Conservation (phyloP, 768 basidiomycete species). For the Kondoa malvinella region DNA sequence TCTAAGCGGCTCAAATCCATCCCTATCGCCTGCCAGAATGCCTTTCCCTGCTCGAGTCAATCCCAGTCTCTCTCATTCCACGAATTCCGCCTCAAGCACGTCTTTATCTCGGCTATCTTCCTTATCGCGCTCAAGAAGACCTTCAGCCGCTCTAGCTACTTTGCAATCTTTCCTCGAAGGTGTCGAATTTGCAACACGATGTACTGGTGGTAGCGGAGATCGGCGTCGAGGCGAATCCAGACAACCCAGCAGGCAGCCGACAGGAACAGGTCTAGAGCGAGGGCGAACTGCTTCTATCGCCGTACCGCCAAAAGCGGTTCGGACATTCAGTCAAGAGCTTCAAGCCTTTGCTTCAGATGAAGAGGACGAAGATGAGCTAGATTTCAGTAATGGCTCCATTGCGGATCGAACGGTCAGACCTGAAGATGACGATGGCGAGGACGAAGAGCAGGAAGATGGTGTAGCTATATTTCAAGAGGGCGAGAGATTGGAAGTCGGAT, state of each 20-base stretch:
- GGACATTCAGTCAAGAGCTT: slow-evolving; percentile 3
- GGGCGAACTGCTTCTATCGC: slow-evolving; percentile 1
- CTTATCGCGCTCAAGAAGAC: slow-evolving; percentile 27
- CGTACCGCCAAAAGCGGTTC: background rate
- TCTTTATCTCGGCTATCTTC: slow-evolving; percentile 17
- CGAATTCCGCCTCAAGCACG: background rate
- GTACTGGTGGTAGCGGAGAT: background rate
- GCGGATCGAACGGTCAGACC: slow-evolving; percentile 11
- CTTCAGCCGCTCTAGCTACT: slow-evolving; percentile 36
- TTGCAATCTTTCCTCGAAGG: slow-evolving; percentile 65
- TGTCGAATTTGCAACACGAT: slow-evolving; percentile 35
- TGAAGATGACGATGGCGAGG: slow-evolving; percentile 6
- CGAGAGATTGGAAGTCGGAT: slow-evolving; percentile 54
- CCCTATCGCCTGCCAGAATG: background rate
- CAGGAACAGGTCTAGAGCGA: slow-evolving; percentile 64
- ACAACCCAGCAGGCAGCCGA: slow-evolving; percentile 84
- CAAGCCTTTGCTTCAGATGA: slow-evolving; percentile 5
- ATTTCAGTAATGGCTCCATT: slow-evolving; percentile 2
- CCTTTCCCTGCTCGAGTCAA: background rate
- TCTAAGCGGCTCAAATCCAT: background rate
- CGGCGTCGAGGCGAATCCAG: slow-evolving; percentile 44
- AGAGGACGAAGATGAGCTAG: slow-evolving; percentile 14
- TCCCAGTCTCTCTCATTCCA: background rate
- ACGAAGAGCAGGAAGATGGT: slow-evolving; percentile 11
- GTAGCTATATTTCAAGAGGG: slow-evolving; percentile 45